phyloP scores from a whole-genome alignment of 768 basidiomycete species.

The Tulasnella sp. region DNA sequence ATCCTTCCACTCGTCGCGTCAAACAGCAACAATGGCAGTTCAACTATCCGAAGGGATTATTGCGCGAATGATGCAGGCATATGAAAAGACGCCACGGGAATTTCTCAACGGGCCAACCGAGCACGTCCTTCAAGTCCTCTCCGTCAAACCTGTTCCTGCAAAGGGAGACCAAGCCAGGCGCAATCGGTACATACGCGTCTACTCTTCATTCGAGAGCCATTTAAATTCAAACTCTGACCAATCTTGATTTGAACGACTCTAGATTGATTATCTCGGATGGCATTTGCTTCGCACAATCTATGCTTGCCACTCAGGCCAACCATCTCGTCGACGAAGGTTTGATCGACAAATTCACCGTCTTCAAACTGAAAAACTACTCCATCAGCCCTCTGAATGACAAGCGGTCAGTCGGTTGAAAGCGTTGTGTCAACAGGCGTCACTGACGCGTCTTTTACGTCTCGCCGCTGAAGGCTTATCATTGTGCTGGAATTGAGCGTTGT shows the following conservation, averaged over 20 bases:
- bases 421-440: not conserved
- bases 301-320: conserved; percentile 92
- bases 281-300: conserved; percentile 73
- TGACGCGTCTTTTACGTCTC: conserved; percentile 8
- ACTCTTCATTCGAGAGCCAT: too few relatives aligned
- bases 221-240: too few relatives aligned
- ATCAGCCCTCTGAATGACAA: conserved; percentile 78
- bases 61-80: too few relatives aligned
- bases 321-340: conserved; percentile 50
- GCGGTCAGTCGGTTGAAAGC: conserved; percentile 41
- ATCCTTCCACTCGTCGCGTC: too few relatives aligned
- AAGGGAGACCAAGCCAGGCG: too few relatives aligned
- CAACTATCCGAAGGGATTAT: too few relatives aligned
- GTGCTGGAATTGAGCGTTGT: conserved; percentile 57
- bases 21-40: too few relatives aligned
- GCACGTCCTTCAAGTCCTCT: too few relatives aligned
- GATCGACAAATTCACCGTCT: conserved; percentile 56
- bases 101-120: too few relatives aligned
- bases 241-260: conserved; percentile 23
- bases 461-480: conserved; percentile 59
- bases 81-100: too few relatives aligned
- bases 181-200: too few relatives aligned
- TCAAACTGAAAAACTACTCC: conserved; percentile 62
- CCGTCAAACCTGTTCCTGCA: too few relatives aligned
- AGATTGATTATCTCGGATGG: conserved; percentile 90